Conservation (phyloP, 2,329 filamentous ascomycete genomes). For the Calonectria crousiana region DNA sequence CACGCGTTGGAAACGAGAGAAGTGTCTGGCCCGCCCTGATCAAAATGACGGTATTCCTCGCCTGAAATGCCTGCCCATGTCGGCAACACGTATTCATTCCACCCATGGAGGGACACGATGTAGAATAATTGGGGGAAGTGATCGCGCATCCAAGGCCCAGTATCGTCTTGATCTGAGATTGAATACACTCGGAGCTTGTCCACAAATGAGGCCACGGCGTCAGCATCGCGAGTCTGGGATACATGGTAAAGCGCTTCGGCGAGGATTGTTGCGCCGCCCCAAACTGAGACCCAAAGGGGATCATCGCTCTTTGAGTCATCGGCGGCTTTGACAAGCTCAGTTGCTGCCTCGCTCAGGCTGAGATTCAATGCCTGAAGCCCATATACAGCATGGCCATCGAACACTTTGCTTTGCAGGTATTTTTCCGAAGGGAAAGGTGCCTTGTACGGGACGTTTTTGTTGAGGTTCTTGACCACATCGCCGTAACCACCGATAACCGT, state of each 20-base stretch:
- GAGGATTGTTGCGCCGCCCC: neutral
- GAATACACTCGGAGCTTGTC: neutral
- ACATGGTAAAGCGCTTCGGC: neutral
- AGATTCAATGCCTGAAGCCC: neutral
- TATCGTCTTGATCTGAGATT: neutral
- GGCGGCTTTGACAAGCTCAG: neutral
- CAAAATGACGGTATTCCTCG: neutral
- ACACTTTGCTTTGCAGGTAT: neutral
- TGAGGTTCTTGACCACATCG: neutral
- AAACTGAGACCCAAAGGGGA: neutral
- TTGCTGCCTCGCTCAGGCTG: neutral
- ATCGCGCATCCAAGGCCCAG: conserved; percentile 3
- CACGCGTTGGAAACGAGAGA: neutral
- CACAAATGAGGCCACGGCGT: neutral
- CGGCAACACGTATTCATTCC: neutral
- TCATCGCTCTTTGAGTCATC: neutral
- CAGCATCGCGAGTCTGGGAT: neutral
- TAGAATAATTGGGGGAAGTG: neutral
- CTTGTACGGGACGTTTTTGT: neutral
- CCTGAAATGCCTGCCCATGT: neutral
- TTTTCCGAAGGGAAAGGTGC: neutral
- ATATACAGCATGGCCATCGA: neutral
- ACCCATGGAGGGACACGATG: neutral
- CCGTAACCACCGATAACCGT: neutral
- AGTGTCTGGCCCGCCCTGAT: neutral